Evolutionary conservation across 306 rosid species (phyloP).

Genomic region (Neltuma alba): DNA sequence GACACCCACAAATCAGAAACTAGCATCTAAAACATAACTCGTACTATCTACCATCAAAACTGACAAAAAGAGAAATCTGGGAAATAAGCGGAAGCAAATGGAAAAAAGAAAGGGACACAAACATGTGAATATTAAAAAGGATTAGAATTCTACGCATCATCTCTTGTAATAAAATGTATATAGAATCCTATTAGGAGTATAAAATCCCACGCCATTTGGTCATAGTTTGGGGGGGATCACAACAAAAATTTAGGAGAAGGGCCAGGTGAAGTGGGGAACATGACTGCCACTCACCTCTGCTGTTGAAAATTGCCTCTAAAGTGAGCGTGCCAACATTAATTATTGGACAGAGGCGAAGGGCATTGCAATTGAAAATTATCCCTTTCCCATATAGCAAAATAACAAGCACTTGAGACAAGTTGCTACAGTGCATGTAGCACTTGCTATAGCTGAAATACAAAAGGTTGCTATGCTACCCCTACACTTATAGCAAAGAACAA

Average conservation of each 20-base stretch:
- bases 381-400: neutral
- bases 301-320: neutral
- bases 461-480: neutral
- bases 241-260: neutral
- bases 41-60: neutral
- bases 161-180: neutral
- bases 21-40: neutral
- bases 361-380: neutral
- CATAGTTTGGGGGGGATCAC: neutral
- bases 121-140: neutral
- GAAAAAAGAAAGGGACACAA: neutral
- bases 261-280: neutral
- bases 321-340: neutral
- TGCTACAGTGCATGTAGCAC: neutral
- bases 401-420: neutral
- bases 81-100: neutral
- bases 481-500: neutral
- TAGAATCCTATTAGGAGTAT: neutral
- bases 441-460: constrained; percentile 8
- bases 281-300: neutral
- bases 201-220: neutral
- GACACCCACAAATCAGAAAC: neutral
- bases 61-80: neutral
- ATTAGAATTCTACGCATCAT: neutral
- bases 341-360: neutral